Base-by-base conservation (phyloP, 371 early-diverging fungal genomes). In the Vairimorpha necatrix region DNA sequence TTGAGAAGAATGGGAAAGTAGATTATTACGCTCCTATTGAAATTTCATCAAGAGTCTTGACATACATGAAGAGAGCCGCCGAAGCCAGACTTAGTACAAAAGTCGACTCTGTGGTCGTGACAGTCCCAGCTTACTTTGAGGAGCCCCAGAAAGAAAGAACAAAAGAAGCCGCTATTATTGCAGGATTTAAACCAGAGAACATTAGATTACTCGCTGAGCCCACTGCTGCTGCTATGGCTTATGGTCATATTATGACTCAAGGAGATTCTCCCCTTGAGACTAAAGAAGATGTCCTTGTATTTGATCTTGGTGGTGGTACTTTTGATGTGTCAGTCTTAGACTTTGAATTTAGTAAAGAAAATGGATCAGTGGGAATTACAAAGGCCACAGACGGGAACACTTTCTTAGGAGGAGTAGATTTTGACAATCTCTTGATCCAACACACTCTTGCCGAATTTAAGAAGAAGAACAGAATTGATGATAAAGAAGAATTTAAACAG, bases 361-460 rank as follows among this genome's bases (percentile, higher is more conserved):
- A 61, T 18, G 69, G 56, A 91, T 78, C 90, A 92, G 86, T 92
- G 93, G 74, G 93, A 91, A 86, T 53, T 38, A 92, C 92, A 82
- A 90, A 90, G 88, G 92, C 94, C 82, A 92, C 92, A 79, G 90
- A 91, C 84, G 97, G 95, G 87, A 93, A 94, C 86, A 94, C 93
- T 76, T 95, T 94, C 87, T 89, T 94, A 86, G 95, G 97, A 85
- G 97, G 97, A 86, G 94, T 94, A 87, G 94, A 95, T 87, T 92
- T 94, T 85, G 94, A 94, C 87, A 91, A 93, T 89, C 88, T 90
- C 77, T 87, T 96, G 68, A 92, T 92, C 80, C 88, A 88, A 87
- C 88, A 91, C 88, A 94, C 94, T 80, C 83, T 87, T 70, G 87
- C 89, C 77, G 90, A 90, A 87, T 92, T 94, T 89, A 91, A 92